Conservation (phyloP, 1,284 basidiomycete species). For the Erythrobasidium hasegawianum region DNA sequence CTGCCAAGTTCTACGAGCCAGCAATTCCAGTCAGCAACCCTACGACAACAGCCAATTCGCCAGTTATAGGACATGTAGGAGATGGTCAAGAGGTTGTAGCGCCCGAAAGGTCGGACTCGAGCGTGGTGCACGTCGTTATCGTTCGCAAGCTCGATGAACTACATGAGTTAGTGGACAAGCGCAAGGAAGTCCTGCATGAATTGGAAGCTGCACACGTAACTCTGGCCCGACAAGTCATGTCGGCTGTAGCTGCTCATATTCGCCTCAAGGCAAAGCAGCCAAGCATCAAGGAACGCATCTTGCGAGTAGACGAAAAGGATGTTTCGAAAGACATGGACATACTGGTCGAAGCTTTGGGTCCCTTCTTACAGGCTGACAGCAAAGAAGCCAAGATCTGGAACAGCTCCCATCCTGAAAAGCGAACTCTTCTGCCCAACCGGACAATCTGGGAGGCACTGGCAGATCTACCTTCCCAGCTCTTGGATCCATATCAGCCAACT, state of each 20-base stretch:
- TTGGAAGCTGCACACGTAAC: constrained; percentile 83
- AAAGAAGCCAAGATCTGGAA: constrained; percentile 15
- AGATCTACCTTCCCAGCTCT: constrained; percentile 64
- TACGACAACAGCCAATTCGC: not conserved
- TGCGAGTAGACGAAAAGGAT: constrained; percentile 21
- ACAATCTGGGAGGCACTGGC: constrained; percentile 76
- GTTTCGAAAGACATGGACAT: constrained; percentile 50
- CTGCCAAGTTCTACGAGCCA: constrained; percentile 16
- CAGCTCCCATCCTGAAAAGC: constrained; percentile 8
- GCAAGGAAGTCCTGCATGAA: constrained; percentile 66
- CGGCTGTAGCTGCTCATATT: constrained; percentile 55
- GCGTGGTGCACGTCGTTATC: constrained; percentile 53
- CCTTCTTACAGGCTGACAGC: constrained; percentile 56
- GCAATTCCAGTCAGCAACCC: not conserved
- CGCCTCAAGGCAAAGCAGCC: not conserved
- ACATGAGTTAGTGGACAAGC: constrained; percentile 67
- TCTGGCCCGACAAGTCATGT: constrained; percentile 64
- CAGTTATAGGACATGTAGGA: not conserved
- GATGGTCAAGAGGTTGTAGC: constrained; percentile 60
- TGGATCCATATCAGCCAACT: constrained; percentile 81
- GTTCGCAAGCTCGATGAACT: constrained; percentile 78
- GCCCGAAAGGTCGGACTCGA: constrained; percentile 50
- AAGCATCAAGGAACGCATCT: not conserved
- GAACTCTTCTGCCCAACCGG: constrained; percentile 38
- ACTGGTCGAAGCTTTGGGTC: constrained; percentile 62